A percentile compares a stretch with the other conserved stretches of the same genome.
These are phyloP conservation scores for Nemania bipapillata DNA, from an alignment of 2,329 filamentous ascomycete genomes.

Conservation along the genomic window DNA sequence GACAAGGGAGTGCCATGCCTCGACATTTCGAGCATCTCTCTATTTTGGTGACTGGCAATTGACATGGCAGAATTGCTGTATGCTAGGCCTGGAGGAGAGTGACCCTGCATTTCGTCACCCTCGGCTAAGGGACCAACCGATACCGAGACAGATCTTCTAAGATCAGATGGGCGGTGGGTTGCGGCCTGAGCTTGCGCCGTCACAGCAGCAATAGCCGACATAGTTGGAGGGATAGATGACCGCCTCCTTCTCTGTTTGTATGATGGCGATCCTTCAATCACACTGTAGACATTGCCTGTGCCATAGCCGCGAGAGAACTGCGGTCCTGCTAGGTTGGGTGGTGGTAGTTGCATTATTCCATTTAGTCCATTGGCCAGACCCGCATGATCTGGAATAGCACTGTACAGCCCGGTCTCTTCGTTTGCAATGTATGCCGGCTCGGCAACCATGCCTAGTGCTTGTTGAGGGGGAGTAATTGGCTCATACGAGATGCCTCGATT, in stretches of 20 bases:
- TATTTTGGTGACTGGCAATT: conserved; percentile 73
- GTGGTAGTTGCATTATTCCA: conserved; percentile 89
- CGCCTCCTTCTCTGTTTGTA: conserved; percentile 97
- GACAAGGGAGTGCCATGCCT: conserved; percentile 90
- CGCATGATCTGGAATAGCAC: conserved; percentile 89
- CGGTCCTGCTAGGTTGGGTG: conserved; percentile 81
- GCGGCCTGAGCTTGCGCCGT: conserved; percentile 65
- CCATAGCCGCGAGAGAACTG: conserved; percentile 81
- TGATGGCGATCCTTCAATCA: conserved; percentile 96
- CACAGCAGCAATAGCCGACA: conserved; percentile 75
- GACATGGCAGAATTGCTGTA: conserved; percentile 76
- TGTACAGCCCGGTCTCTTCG: conserved; percentile 95
- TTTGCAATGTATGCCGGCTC: conserved; percentile 98
- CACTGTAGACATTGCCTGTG: conserved; percentile 85
- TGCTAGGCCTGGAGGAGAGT: conserved; percentile 80
- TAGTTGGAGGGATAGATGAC: conserved; percentile 87
- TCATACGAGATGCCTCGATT: conserved; percentile 95
- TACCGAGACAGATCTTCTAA: conserved; percentile 87
- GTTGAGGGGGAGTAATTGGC: conserved; percentile 94
- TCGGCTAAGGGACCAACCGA: conserved; percentile 86
- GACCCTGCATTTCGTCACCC: conserved; percentile 79
- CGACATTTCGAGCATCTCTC: conserved; percentile 84
- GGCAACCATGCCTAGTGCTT: conserved; percentile 79
- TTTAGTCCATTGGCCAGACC: conserved; percentile 78
- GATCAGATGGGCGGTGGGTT: conserved; percentile 84